These are phyloP conservation scores for Alternaria brassicae DNA, from an alignment of 2,329 filamentous ascomycete species.

Conservation along the genomic window DNA sequence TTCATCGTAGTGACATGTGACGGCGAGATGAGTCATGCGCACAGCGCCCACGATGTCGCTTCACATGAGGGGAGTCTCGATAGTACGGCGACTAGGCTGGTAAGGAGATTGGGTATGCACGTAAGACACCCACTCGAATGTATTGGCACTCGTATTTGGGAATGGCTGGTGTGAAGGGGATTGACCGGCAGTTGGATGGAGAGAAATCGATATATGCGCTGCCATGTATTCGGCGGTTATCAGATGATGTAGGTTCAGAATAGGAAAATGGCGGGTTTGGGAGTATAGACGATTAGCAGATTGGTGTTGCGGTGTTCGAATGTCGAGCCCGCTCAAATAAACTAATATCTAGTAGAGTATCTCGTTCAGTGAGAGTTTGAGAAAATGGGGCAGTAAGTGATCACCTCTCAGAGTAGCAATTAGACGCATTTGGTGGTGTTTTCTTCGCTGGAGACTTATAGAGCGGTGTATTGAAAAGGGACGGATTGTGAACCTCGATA, in stretches of 20 bases:
- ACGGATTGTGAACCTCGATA: slow-evolving; percentile 9
- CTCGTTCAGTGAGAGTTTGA: slow-evolving; percentile 7
- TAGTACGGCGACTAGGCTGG: background rate
- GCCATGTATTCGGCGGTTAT: background rate
- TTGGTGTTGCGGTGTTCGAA: background rate
- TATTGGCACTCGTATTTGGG: slow-evolving; percentile 1
- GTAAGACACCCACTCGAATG: background rate
- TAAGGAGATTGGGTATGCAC: background rate
- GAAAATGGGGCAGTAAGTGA: slow-evolving; percentile 10
- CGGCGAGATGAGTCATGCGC: background rate
- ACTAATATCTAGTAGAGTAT: slow-evolving; percentile 1
- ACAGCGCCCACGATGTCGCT: background rate
- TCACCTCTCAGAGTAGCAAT: slow-evolving; percentile 15
- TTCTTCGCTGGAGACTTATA: slow-evolving; percentile 12
- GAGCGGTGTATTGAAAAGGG: slow-evolving; percentile 11
- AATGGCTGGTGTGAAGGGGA: background rate
- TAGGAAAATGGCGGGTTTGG: background rate
- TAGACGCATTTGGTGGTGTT: background rate
- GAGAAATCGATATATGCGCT: background rate
- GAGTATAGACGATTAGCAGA: background rate
- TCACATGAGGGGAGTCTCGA: background rate
- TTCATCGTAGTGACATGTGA: background rate
- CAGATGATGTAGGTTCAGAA: rapidly evolving
- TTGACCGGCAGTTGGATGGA: background rate
- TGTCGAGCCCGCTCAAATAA: slow-evolving; percentile 3